Base-by-base conservation (phyloP, 495 filamentous ascomycete genomes). In the Lophiotrema nucula region DNA sequence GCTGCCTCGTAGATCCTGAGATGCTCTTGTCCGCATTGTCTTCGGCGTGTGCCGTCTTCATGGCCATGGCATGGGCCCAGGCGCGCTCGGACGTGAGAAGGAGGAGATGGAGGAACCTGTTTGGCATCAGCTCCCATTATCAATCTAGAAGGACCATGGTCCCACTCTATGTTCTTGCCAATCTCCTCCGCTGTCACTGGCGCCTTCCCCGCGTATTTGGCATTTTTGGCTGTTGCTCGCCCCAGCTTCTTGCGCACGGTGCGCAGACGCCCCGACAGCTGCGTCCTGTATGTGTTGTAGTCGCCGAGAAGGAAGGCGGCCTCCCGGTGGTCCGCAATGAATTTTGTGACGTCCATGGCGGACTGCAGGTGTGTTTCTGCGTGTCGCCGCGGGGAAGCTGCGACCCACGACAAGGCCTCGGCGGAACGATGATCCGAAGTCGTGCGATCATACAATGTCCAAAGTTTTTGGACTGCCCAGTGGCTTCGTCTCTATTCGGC, bases 21-120 rank as follows among this genome's bases (percentile, higher is more conserved):
- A 95, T 85, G 27, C 84, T 83, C 70, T 89, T 85, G 28, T 81
- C 79, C 8, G 79, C 75, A 38, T 77, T 74, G 60, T 92, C 90
- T 63, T 88, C 83, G 37, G 89, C 81, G 69, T 95, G 88, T 21
- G 82, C 72, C 4, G 90, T 82, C 71, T 96, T 96, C 81, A 97
- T 89, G 62, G 88, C 80, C 90, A 96, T 93, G 47, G 92, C 95
- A 68, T 96, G 85, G 1, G 95, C 95, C 91, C 95, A 97, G 48
- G 95, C 89, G 61, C 95, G 82, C 74, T 99, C 95, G 54, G 91
- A 82, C 27, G 85, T 86, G 61, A 96, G 82, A 50, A 99, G 80
- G 38, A 92, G 78, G 38, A 95, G 80, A 56, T 89, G 79, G 35
- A 88, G 82, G 69, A 86, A 92, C 67, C 92, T 96, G 33, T 24